Evolutionary conservation across 169 alveolate species (phyloP).

Genomic region (Cystoisospora suis): DNA sequence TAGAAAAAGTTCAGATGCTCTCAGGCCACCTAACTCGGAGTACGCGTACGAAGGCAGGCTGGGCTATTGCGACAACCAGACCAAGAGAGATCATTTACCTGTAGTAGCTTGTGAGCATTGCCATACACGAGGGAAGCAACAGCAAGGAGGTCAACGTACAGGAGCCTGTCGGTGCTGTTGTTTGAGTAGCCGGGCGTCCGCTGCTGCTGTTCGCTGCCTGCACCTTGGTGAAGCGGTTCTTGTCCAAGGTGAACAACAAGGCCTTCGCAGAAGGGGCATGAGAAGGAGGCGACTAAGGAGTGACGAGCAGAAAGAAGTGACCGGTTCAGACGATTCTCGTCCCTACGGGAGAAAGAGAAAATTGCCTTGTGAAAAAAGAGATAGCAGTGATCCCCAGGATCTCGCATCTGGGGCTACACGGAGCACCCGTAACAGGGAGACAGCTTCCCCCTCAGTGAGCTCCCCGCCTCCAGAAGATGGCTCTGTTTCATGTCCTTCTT

Average conservation of each 20-base stretch:
- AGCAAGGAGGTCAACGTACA: neutral
- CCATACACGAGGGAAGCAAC: too few relatives aligned
- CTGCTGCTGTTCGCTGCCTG: neutral
- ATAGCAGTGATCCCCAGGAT: neutral
- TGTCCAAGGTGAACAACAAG: neutral
- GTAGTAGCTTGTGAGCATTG: too few relatives aligned
- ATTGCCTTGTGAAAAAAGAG: too few relatives aligned
- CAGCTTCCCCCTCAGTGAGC: too few relatives aligned
- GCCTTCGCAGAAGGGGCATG: neutral
- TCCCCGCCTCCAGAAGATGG: too few relatives aligned
- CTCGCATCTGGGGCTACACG: neutral
- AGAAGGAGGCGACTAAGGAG: neutral
- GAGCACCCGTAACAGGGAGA: neutral
- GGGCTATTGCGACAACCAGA: too few relatives aligned
- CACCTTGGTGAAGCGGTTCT: neutral
- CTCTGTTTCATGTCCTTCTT: too few relatives aligned
- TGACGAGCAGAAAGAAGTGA: neutral
- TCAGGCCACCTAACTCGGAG: too few relatives aligned
- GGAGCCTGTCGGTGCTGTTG: neutral
- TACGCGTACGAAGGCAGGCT: too few relatives aligned
- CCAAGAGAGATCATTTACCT: too few relatives aligned
- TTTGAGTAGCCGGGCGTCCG: neutral
- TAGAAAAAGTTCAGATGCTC: too few relatives aligned
- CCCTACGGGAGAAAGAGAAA: too few relatives aligned
- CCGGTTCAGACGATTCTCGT: neutral